phyloP scores from a whole-genome alignment of 768 basidiomycete species.

The Kwoniella europaea region DNA sequence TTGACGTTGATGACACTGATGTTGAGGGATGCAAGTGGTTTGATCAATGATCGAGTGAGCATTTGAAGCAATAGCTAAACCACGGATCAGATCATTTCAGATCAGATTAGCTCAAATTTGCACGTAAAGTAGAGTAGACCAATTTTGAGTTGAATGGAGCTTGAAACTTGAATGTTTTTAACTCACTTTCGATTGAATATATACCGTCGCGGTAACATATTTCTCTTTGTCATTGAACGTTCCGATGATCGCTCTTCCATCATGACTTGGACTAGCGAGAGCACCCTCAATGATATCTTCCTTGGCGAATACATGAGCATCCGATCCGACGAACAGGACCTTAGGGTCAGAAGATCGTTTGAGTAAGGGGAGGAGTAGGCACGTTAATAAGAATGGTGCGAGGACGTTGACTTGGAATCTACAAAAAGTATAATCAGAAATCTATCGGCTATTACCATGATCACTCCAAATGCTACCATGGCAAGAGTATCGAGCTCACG shows the following conservation, averaged over 20 bases:
- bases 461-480: not conserved
- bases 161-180: not conserved
- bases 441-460: not conserved
- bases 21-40: not conserved
- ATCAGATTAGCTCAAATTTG: no score
- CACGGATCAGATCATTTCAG: no score
- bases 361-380: constrained; percentile 18
- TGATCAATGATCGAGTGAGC: constrained; percentile 19
- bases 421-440: not conserved
- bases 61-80: constrained; percentile 15
- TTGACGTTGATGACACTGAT: constrained; percentile 22
- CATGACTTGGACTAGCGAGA: not conserved
- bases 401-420: constrained; percentile 30
- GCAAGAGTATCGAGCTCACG: no score
- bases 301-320: constrained; percentile 7
- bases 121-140: no score
- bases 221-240: constrained; percentile 15
- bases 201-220: constrained; percentile 20
- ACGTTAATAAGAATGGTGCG: constrained; percentile 19
- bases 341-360: constrained; percentile 11
- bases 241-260: constrained; percentile 5
- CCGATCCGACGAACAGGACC: constrained; percentile 30
- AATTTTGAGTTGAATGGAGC: not conserved
- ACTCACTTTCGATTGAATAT: constrained; percentile 30
- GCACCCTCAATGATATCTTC: not conserved